Percentiles rank a stretch among this genome's conserved stretches.
phyloP scores from a whole-genome alignment of 805 yeast genomes.

The Pichia manshurica region DNA sequence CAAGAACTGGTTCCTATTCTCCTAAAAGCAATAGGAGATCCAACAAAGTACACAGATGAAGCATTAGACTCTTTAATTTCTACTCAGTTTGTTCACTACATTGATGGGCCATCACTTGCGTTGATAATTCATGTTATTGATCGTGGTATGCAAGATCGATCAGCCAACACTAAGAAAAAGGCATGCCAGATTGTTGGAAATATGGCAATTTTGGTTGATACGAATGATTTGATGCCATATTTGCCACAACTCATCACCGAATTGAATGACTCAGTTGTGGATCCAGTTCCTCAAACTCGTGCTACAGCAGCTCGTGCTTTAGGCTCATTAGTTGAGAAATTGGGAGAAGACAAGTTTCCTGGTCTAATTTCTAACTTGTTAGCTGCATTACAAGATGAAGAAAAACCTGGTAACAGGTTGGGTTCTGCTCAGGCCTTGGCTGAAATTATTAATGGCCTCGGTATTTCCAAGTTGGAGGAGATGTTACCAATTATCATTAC shows the following conservation, averaged over 20 bases:
- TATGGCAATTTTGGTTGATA: constrained; percentile 93
- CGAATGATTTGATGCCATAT: constrained; percentile 80
- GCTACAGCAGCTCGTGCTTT: constrained; percentile 97
- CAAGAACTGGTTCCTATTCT: constrained; percentile 83
- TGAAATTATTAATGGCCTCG: constrained; percentile 90
- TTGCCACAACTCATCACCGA: constrained; percentile 71
- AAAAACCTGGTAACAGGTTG: constrained; percentile 81
- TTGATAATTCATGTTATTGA: constrained; percentile 90
- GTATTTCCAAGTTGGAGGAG: constrained; percentile 82
- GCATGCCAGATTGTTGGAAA: constrained; percentile 98
- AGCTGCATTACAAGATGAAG: constrained; percentile 68
- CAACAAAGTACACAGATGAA: constrained; percentile 80
- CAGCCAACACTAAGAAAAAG: constrained; percentile 87
- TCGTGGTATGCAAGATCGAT: constrained; percentile 91
- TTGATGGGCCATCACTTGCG: constrained; percentile 97
- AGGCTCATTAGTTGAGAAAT: constrained; percentile 91
- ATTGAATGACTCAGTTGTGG: constrained; percentile 92
- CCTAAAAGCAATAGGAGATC: constrained; percentile 92
- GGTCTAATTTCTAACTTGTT: constrained; percentile 77
- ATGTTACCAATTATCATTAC: constrained; percentile 72
- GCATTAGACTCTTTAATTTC: constrained; percentile 81
- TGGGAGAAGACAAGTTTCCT: constrained; percentile 96
- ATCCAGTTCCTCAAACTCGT: constrained; percentile 94
- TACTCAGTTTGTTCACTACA: constrained; percentile 94
- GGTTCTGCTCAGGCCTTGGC: constrained; percentile 97